phyloP scores from a whole-genome alignment of 768 basidiomycete genomes.

The Lyophyllum semitale region DNA sequence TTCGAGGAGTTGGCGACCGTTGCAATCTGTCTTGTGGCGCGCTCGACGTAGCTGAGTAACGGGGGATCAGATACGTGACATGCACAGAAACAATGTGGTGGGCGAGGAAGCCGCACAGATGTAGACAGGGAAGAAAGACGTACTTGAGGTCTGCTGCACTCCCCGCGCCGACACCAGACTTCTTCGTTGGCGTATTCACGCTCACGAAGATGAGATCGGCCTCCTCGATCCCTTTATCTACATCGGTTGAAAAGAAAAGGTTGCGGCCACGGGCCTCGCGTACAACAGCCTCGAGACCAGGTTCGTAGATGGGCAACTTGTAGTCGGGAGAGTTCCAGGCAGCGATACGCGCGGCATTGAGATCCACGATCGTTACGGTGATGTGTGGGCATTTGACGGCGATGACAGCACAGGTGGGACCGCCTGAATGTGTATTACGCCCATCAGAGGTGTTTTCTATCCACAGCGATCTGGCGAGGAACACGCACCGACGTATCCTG shows the following conservation, averaged over 20 bases:
- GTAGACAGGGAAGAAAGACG: neutral
- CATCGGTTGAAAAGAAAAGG: constrained; percentile 95
- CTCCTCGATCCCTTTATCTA: constrained; percentile 89
- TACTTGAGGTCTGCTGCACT: constrained; percentile 99
- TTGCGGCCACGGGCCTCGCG: constrained; percentile 87
- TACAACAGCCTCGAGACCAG: constrained; percentile 91
- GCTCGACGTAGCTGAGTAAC: constrained; percentile 86
- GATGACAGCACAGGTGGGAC: constrained; percentile 94
- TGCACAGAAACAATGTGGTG: neutral
- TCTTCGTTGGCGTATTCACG: constrained; percentile 99
- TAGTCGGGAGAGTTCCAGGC: constrained; percentile 94
- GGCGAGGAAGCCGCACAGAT: neutral
- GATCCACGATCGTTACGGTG: constrained; percentile 95
- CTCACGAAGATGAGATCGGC: constrained; percentile 98
- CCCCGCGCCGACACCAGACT: constrained; percentile 95
- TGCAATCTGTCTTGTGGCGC: constrained; percentile 95
- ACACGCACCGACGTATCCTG: constrained; percentile 87
- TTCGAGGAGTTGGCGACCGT: constrained; percentile 87
- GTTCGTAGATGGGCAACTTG: constrained; percentile 94
- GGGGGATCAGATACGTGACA: constrained; percentile 3
- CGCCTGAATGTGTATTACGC: constrained; percentile 51
- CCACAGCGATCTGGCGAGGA: neutral
- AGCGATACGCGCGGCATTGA: constrained; percentile 91
- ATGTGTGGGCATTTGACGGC: constrained; percentile 93
- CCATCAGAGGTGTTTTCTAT: constrained; percentile 2